phyloP scores from a whole-genome alignment of 129 eudicot species.

The Logfia minima region DNA sequence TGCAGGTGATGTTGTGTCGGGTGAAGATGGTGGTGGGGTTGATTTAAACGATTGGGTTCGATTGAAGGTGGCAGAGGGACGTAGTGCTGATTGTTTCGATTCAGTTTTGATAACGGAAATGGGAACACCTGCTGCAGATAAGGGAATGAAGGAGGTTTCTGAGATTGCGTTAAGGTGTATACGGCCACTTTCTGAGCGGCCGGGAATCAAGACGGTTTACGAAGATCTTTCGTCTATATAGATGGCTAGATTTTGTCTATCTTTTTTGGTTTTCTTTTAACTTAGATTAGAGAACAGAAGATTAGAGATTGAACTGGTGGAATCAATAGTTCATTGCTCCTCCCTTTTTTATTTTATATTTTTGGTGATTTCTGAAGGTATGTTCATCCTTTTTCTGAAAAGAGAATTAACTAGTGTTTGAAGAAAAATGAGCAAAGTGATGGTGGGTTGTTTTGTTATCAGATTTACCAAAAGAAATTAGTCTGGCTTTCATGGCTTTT shows the following conservation, averaged over 20 bases:
- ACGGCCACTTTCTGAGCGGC: constrained; percentile 85
- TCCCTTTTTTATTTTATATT: constrained; percentile 15
- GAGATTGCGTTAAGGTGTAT: constrained; percentile 87
- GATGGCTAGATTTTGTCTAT: constrained; percentile 24
- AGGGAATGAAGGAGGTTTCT: constrained; percentile 84
- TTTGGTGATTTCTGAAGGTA: not conserved
- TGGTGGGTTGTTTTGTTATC: not conserved
- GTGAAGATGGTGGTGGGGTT: constrained; percentile 91
- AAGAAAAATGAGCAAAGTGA: not conserved
- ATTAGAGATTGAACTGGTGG: constrained; percentile 41
- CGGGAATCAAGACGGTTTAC: constrained; percentile 93
- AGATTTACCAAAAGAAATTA: not conserved
- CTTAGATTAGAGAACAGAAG: constrained; percentile 16
- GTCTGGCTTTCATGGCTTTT: constrained; percentile 6
- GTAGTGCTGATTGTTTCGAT: constrained; percentile 84
- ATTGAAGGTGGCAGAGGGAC: constrained; percentile 81
- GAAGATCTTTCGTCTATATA: constrained; percentile 97
- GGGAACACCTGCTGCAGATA: constrained; percentile 66
- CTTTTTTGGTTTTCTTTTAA: constrained; percentile 25
- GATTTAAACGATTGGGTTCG: constrained; percentile 95
- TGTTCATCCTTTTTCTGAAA: constrained; percentile 17
- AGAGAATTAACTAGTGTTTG: constrained; percentile 8
- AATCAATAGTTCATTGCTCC: constrained; percentile 65
- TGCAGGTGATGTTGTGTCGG: constrained; percentile 96
- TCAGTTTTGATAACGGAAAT: constrained; percentile 52